These are phyloP conservation scores for Nannizzia gypsea DNA, from an alignment of 2,329 filamentous ascomycete genomes.

Conservation along the genomic window DNA sequence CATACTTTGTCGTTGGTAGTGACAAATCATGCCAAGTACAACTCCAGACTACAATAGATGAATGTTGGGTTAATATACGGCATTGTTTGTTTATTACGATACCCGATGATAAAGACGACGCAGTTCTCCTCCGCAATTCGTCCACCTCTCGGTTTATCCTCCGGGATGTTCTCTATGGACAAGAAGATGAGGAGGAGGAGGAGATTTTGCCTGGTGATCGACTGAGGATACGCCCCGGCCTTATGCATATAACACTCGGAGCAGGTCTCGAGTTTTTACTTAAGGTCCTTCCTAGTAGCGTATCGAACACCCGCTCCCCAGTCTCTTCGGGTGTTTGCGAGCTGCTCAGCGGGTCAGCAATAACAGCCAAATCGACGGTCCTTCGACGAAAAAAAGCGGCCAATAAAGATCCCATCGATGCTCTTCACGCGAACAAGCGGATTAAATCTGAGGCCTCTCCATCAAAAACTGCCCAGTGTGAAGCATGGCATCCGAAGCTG, in stretches of 20 bases:
- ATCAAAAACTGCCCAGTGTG: background rate
- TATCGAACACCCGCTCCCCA: background rate
- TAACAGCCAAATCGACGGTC: background rate
- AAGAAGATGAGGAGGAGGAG: background rate
- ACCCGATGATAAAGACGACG: background rate
- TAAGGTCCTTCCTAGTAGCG: background rate
- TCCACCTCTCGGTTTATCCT: background rate
- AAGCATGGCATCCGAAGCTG: background rate
- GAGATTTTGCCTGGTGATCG: background rate
- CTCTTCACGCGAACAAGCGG: background rate
- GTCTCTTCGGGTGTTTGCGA: background rate
- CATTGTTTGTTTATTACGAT: background rate
- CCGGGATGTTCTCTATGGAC: background rate
- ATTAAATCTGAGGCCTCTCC: background rate
- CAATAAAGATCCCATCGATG: background rate
- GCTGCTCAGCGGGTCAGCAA: background rate
- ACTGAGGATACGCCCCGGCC: background rate
- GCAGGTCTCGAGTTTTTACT: slow-evolving; percentile 3
- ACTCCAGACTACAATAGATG: background rate
- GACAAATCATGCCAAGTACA: background rate
- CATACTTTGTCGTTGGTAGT: slow-evolving; percentile 1
- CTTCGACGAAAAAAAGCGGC: background rate
- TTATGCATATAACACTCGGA: slow-evolving; percentile 4
- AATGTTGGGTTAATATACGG: slow-evolving; percentile 5
- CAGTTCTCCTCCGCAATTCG: background rate